Evolutionary conservation across 805 yeast species (phyloP), one percentile per base, ranked within the genome.

Genomic region (Candida caryicola): DNA sequence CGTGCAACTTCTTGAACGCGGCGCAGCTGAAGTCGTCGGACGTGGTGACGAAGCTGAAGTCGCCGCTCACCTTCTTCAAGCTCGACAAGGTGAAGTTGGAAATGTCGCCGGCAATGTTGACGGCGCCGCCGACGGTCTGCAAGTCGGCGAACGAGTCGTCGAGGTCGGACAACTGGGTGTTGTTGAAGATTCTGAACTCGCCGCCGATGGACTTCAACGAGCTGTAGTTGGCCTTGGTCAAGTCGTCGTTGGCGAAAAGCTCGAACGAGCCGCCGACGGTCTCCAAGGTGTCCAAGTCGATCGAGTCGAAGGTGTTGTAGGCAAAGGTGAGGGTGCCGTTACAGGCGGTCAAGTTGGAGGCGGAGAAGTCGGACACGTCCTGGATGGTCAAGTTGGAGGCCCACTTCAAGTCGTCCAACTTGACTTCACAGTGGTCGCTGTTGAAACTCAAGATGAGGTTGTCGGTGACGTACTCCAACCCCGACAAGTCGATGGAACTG

Each of bases 331-430:
- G 56, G 18, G 73, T 54, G 33, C 74, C 73, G 52, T 69, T 69
- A 36, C 67, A 69, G 27, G 57, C 43, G 33, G 64, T 49, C 54
- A 69, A 61, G 54, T 59, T 56, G 18, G 50, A 31, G 37, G 59
- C 61, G 32, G 57, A 51, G 23, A 69, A 41, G n/a, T 50, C 48
- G 18, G 54, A 49, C 28, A 59, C 64, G 48, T 69, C 74, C 53
- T 69, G 73, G 34, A 69, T 47, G 40, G 73, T 68, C 52, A 69
- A 59, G 59, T 69, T 69, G 30, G 72, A 59, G 26, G 73, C 70
- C 67, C 68, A 64, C 31, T 45, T 34, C 54, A 69, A 64, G 41
- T 51, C 44, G 41, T 65, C 64, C 49, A 69, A 56, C 30, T 45
- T 54, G 39, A 64, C 52, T 23, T 51, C 48, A 47, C 65, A 59